A percentile compares a stretch with the other conserved stretches of the same genome.
Conservation (phyloP, 2,329 filamentous ascomycete species). For the Ascochyta viciae-villosae region DNA sequence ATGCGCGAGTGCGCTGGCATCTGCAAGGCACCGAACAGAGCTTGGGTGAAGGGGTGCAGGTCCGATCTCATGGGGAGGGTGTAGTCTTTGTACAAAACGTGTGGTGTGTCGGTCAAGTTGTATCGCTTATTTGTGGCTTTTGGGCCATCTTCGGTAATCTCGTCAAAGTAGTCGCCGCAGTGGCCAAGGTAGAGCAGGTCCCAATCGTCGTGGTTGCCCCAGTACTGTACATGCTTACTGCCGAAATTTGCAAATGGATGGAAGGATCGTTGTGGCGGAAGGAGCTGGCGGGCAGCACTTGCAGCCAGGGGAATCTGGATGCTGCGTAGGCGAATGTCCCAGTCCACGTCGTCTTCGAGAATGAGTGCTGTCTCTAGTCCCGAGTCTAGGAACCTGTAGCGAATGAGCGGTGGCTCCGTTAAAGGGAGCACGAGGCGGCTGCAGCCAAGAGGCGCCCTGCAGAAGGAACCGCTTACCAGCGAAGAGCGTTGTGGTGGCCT, state of each 20-base stretch:
- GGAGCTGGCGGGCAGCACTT: constrained; percentile 48
- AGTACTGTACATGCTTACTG: constrained; percentile 46
- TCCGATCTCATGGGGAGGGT: constrained; percentile 46
- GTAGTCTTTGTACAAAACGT: constrained; percentile 47
- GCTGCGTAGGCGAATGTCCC: constrained; percentile 54
- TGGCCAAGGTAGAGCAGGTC: constrained; percentile 55
- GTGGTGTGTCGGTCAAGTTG: constrained; percentile 43
- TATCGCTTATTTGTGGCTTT: constrained; percentile 28
- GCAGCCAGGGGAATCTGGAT: constrained; percentile 52
- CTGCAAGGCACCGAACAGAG: constrained; percentile 45
- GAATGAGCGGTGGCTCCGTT: constrained; percentile 18
- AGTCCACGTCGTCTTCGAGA: constrained; percentile 56
- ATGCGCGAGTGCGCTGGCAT: constrained; percentile 48
- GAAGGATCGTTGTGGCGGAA: constrained; percentile 36
- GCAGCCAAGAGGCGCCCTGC: constrained; percentile 16
- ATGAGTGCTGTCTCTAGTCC: constrained; percentile 52
- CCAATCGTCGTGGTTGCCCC: constrained; percentile 50
- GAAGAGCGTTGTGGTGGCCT: constrained; percentile 53
- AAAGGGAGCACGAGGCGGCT: constrained; percentile 8
- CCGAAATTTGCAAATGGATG: constrained; percentile 23
- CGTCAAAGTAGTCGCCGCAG: constrained; percentile 53
- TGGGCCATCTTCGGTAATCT: constrained; percentile 41
- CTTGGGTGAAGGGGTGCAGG: constrained; percentile 51
- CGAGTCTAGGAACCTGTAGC: constrained; percentile 51
- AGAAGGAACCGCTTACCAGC: constrained; percentile 39